Percentiles rank a stretch among this genome's conserved stretches.
phyloP scores from a whole-genome alignment of 306 rosid genomes.

The Prosopis cineraria region DNA sequence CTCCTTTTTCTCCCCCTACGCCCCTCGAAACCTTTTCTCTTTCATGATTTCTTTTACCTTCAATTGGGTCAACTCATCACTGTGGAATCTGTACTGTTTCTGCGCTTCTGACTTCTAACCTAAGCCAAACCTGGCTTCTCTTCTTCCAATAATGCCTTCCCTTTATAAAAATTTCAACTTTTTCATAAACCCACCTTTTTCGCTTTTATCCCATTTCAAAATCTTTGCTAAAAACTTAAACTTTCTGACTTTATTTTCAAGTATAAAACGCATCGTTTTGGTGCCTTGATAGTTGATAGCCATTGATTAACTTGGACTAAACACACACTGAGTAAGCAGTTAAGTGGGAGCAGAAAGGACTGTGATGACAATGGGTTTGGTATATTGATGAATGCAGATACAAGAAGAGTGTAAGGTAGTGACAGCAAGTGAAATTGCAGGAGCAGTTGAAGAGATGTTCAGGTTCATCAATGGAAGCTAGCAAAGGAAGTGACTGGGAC shows the following conservation, averaged over 20 bases:
- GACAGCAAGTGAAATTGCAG: slow-evolving; percentile 77
- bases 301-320: too few relatives aligned
- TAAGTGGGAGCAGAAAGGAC: background rate
- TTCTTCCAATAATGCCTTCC: slow-evolving; percentile 31
- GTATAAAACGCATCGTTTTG: background rate
- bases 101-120: slow-evolving; percentile 50
- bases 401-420: slow-evolving; percentile 78
- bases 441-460: slow-evolving; percentile 70
- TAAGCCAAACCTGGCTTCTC: slow-evolving; percentile 49
- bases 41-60: background rate
- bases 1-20: background rate
- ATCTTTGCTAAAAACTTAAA: too few relatives aligned
- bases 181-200: background rate
- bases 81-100: slow-evolving; percentile 29
- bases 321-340: too few relatives aligned
- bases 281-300: background rate
- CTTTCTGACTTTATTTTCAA: too few relatives aligned
- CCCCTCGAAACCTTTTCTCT: too few relatives aligned
- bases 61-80: slow-evolving; percentile 36
- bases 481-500: background rate
- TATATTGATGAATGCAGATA: slow-evolving; percentile 53
- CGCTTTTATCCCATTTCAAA: too few relatives aligned
- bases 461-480: slow-evolving; percentile 58
- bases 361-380: slow-evolving; percentile 20
- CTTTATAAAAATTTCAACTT: background rate